Base-by-base conservation (phyloP, 371 early-diverging fungal species). In the Nematocida minor region DNA sequence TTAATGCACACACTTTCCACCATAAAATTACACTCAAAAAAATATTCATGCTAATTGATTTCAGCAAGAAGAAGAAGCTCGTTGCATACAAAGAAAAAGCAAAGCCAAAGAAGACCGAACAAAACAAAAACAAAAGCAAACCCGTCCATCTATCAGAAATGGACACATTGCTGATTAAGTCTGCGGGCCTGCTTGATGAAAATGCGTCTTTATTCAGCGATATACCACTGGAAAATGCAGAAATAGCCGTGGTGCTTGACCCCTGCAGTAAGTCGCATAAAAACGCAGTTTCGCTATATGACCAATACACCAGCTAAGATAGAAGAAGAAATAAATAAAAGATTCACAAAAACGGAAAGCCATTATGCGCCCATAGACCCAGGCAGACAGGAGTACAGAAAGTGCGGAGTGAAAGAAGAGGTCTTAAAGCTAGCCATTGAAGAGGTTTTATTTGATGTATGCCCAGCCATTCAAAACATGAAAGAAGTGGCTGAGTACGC, bases 41-140 rank as follows among this genome's bases (percentile, higher is more conserved):
- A 69, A 69, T 44, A 60, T 57, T 55, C 31, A 69, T 69, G 69
- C 32, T 34, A 47, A 62, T 69, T 69, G 57, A 69, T 60, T 69
- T 55, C 55, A 16, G 36, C 6, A 42, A 53, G 55, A 69, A 69
- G 55, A 69, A 69, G 69, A 57, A 53, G 7, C 31, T 69, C 16
- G 42, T 69, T 25, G 18, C 22, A 16, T 27, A 53, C 48, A 41
- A 42, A 25, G 40, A 32, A 11, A 48, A 27, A 32, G 44, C 63
- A 31, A 66, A 41, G 11, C 9, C 9, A 44, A 53, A 69, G 32
- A 40, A 20, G 18, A 14, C 25, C 18, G 29, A 31, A 29, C 9
- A 69, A 41, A 32, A 69, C 25, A 57, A 4, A 20, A 55, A 18
- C n/a, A 7, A 69, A 49, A 32, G n/a, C 4, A 47, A 41, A 27